Percentiles rank a stretch among this genome's conserved stretches.
Evolutionary conservation across 176 grass and related monocot species (phyloP).

Genomic region (Thalia dealbata): DNA sequence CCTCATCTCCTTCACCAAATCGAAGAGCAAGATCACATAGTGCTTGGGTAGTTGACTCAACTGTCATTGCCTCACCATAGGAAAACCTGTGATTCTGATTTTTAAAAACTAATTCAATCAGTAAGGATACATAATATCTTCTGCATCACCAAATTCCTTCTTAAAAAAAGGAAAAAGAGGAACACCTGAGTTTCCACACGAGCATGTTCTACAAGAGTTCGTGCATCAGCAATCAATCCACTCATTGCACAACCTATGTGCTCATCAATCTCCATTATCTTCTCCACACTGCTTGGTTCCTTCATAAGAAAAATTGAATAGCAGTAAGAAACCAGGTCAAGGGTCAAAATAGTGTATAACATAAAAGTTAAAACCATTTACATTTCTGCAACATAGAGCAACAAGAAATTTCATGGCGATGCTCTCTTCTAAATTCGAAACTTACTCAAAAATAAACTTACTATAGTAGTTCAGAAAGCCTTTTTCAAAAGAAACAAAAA

Average conservation of each 20-base stretch:
- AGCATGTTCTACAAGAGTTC: conserved; percentile 90
- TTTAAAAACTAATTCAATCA: conserved; percentile 10
- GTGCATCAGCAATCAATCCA: conserved; percentile 91
- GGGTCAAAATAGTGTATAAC: neutral
- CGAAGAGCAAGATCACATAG: conserved; percentile 92
- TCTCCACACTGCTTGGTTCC: conserved; percentile 99
- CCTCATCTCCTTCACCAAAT: conserved; percentile 97
- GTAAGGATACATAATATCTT: neutral
- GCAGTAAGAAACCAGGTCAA: neutral
- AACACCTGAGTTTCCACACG: conserved; percentile 86
- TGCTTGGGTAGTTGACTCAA: conserved; percentile 96
- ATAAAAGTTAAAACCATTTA: neutral
- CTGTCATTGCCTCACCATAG: conserved; percentile 94
- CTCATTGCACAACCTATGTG: conserved; percentile 97
- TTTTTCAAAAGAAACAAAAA: too few species aligned
- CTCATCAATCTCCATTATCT: conserved; percentile 98
- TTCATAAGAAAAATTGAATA: conserved; percentile 21
- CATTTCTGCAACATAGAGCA: neutral
- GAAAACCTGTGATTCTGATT: conserved; percentile 99
- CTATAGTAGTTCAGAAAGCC: too few species aligned
- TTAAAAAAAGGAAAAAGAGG: neutral
- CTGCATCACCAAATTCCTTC: neutral
- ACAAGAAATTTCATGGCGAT: neutral
- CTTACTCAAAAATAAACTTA: neutral
- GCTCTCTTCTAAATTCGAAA: neutral